Conservation (phyloP, 805 yeast genomes). For the Torulaspora indica region DNA sequence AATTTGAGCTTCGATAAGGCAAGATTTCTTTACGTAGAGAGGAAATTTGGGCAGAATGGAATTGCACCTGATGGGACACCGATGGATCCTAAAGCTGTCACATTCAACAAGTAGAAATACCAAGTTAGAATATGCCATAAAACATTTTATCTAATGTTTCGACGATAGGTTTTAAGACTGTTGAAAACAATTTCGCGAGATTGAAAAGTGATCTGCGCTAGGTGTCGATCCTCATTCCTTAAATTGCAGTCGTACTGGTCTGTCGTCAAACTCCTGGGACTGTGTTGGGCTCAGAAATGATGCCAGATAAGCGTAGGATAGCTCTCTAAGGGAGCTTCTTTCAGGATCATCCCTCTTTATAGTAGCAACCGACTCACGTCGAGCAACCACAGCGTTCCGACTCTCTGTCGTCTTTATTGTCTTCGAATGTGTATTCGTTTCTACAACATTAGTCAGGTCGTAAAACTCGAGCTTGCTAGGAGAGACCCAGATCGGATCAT, state of each 20-base stretch:
- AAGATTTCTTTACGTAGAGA: conserved; percentile 47
- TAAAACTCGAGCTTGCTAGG: conserved; percentile 32
- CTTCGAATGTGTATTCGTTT: not conserved
- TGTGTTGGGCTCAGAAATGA: conserved; percentile 22
- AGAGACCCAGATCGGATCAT: conserved; percentile 36
- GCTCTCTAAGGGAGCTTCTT: conserved; percentile 8
- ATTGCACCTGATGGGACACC: conserved; percentile 67
- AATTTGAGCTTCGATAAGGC: conserved; percentile 65
- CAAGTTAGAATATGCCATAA: not conserved
- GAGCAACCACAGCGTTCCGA: not conserved
- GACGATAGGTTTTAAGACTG: not conserved
- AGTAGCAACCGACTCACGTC: not conserved
- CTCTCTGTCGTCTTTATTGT: not conserved
- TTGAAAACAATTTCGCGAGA: no score
- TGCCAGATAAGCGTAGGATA: conserved; percentile 44
- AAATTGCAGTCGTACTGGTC: conserved; percentile 22
- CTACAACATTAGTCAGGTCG: conserved; percentile 16
- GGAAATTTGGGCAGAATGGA: conserved; percentile 44
- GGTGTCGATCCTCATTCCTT: conserved; percentile 1
- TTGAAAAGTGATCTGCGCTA: no score
- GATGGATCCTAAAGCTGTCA: conserved; percentile 58
- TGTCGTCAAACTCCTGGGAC: conserved; percentile 14
- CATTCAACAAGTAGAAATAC: conserved; percentile 32
- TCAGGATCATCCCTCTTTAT: conserved; percentile 2
- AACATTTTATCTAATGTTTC: not conserved